Conservation (phyloP, 192 early-diverging fungal genomes). For the Phlyctochytrium bullatum region DNA sequence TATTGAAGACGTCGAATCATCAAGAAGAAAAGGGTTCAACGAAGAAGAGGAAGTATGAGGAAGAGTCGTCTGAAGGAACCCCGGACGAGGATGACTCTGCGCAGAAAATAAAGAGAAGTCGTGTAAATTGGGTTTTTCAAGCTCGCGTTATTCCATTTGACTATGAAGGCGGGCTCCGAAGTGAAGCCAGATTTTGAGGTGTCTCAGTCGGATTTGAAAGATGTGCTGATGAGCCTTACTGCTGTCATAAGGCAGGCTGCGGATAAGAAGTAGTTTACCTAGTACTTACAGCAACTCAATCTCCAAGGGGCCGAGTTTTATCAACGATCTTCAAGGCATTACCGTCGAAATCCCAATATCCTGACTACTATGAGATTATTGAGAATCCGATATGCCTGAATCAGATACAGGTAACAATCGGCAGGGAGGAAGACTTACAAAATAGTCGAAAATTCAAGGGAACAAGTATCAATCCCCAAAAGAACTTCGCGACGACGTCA, state of each 20-base stretch:
- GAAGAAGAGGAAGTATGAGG: slow-evolving; percentile 1
- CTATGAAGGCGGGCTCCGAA: not conserved
- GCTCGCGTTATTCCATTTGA: not conserved
- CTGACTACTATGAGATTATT: slow-evolving; percentile 89
- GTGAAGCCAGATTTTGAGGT: slow-evolving; percentile 7
- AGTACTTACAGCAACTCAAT: not conserved
- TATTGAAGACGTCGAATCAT: not conserved
- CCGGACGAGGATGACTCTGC: too few species aligned
- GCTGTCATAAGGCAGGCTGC: slow-evolving; percentile 14
- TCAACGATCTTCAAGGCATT: slow-evolving; percentile 77
- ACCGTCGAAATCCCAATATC: slow-evolving; percentile 73
- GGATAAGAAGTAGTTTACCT: not conserved
- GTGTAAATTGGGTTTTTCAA: too few species aligned
- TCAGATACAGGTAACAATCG: slow-evolving; percentile 58
- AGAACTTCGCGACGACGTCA: slow-evolving; percentile 77
- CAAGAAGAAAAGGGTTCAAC: not conserved
- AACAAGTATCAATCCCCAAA: slow-evolving; percentile 65
- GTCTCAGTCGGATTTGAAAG: slow-evolving; percentile 10
- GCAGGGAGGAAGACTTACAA: not conserved
- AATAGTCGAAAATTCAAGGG: too few species aligned
- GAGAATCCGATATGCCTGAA: slow-evolving; percentile 73
- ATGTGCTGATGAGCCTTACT: slow-evolving; percentile 7
- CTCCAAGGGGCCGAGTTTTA: slow-evolving; percentile 54
- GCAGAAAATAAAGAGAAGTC: too few species aligned
- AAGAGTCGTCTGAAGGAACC: not conserved